Conservation (phyloP, 2,329 filamentous ascomycete genomes). For the Talaromyces funiculosus region DNA sequence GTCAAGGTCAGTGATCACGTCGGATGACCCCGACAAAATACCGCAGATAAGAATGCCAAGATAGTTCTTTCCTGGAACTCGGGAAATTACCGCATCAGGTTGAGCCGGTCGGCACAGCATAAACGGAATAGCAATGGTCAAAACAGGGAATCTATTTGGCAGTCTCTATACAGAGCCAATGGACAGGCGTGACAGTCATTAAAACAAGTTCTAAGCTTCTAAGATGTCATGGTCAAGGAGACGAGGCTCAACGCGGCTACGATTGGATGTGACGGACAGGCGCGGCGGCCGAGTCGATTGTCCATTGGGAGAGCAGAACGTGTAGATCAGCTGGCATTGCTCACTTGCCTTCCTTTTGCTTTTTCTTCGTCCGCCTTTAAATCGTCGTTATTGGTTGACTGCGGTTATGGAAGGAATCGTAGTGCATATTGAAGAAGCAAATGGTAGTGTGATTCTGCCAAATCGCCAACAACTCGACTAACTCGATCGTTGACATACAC, state of each 20-base stretch:
- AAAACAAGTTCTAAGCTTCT: background rate
- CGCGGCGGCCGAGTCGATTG: background rate
- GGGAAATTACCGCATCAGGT: background rate
- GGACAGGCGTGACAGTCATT: background rate
- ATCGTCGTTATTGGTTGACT: background rate
- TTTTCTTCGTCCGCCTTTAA: background rate
- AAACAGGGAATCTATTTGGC: background rate
- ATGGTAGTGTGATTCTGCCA: background rate
- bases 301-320: background rate
- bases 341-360: background rate
- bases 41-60: background rate
- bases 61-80: background rate
- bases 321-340: background rate
- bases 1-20: background rate
- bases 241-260: constrained; percentile 2
- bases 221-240: background rate
- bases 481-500: background rate
- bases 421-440: background rate
- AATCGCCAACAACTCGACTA: background rate
- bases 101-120: background rate
- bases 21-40: background rate
- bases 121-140: background rate
- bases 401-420: background rate
- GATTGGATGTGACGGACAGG: background rate
- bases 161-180: background rate